A percentile compares a stretch with the other conserved stretches of the same genome.
Conservation (phyloP, 345 rosid genomes). For the Salix exigua region DNA sequence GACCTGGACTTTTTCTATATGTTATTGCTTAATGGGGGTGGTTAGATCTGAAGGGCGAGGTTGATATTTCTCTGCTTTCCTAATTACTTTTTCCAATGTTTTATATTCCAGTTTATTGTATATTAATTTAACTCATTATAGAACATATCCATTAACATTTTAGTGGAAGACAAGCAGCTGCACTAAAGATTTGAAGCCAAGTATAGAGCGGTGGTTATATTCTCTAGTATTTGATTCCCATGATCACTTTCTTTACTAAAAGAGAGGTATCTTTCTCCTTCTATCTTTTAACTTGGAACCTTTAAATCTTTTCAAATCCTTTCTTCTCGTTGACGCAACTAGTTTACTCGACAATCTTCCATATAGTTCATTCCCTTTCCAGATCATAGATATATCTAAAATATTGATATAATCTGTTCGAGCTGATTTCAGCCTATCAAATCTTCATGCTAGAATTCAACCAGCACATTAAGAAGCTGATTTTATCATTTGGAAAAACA, state of each 20-base stretch:
- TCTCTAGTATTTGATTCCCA: slow-evolving; percentile 3
- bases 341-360: neutral
- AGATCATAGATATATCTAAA: neutral
- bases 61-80: neutral
- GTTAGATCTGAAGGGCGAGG: neutral
- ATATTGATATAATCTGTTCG: neutral
- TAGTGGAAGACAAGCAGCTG: slow-evolving; percentile 11
- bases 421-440: neutral
- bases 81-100: neutral
- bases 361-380: neutral
- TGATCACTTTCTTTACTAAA: neutral
- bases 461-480: neutral
- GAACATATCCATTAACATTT: neutral
- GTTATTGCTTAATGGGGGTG: neutral
- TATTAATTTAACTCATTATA: neutral
- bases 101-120: neutral
- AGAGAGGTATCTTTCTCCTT: neutral
- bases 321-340: neutral
- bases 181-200: slow-evolving; percentile 1
- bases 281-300: neutral
- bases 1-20: neutral
- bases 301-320: neutral
- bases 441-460: too few species aligned
- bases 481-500: neutral
- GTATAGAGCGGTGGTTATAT: neutral